Conservation (phyloP, 495 filamentous ascomycete species). For the Xanthoparmelia taractica region DNA sequence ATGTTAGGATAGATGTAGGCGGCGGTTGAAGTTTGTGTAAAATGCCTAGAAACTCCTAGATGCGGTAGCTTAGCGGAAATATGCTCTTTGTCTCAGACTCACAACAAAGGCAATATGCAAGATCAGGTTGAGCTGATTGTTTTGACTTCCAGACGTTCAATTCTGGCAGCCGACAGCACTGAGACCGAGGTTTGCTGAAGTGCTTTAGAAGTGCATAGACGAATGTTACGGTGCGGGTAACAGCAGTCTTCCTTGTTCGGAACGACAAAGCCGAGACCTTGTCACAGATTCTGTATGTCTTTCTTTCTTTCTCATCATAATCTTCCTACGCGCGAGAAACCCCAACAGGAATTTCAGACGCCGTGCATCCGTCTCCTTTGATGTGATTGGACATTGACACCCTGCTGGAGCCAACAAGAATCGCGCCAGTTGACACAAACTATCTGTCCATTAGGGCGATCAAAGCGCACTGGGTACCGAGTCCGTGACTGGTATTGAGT, state of each 20-base stretch:
- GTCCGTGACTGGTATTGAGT: background rate
- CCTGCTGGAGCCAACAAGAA: background rate
- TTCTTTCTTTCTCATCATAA: background rate
- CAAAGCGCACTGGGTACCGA: background rate
- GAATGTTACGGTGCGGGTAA: background rate
- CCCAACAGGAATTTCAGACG: background rate
- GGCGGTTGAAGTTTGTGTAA: background rate
- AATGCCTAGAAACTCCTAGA: background rate
- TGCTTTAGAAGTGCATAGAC: background rate
- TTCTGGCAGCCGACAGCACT: background rate
- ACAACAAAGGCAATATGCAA: conserved; percentile 3
- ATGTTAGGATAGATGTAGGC: background rate
- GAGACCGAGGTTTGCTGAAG: background rate
- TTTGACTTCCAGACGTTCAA: background rate
- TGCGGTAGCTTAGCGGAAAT: background rate
- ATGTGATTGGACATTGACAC: background rate
- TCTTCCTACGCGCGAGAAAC: background rate
- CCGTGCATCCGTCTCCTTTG: background rate
- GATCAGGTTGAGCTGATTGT: background rate
- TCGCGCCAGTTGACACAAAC: background rate
- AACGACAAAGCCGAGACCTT: background rate
- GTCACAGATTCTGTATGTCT: background rate
- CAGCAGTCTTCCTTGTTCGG: background rate
- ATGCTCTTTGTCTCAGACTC: background rate
- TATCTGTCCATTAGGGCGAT: background rate